Conservation (phyloP, 495 filamentous ascomycete genomes). For the Aspergillus incahuasiensis region DNA sequence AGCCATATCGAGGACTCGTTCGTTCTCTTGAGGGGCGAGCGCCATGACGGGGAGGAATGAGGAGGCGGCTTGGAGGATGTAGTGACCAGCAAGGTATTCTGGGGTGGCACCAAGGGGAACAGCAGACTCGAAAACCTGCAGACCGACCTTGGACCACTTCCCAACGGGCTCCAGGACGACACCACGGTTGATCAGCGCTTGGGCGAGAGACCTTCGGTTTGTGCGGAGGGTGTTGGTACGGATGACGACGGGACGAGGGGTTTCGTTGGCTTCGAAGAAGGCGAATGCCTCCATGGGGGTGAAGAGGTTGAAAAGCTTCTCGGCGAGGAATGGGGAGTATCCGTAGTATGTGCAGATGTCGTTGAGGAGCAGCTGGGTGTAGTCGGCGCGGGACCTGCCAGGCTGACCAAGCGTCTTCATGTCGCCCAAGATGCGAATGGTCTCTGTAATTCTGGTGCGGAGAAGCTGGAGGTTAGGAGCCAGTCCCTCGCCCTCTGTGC, state of each 20-base stretch:
- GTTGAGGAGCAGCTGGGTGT: slow-evolving; percentile 77
- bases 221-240: slow-evolving; percentile 95
- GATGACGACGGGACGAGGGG: slow-evolving; percentile 76
- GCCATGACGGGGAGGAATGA: slow-evolving; percentile 99
- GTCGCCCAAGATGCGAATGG: slow-evolving; percentile 84
- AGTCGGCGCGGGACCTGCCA: slow-evolving; percentile 77
- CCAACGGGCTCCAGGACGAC: slow-evolving; percentile 94
- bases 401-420: slow-evolving; percentile 74
- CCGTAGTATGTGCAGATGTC: slow-evolving; percentile 94
- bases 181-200: slow-evolving; percentile 93
- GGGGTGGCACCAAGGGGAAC: slow-evolving; percentile 97
- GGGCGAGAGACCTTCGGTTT: slow-evolving; percentile 84
- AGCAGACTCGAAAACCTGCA: slow-evolving; percentile 90
- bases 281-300: slow-evolving; percentile 90
- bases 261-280: slow-evolving; percentile 98
- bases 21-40: slow-evolving; percentile 85
- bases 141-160: slow-evolving; percentile 96
- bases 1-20: slow-evolving; percentile 93
- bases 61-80: slow-evolving; percentile 94
- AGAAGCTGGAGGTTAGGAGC: slow-evolving; percentile 88
- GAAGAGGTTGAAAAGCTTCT: slow-evolving; percentile 88
- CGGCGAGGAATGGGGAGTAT: slow-evolving; percentile 76
- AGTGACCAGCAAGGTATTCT: slow-evolving; percentile 94
- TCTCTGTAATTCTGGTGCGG: slow-evolving; percentile 86
- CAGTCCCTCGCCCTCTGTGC: slow-evolving; percentile 48